Percentiles rank a stretch among this genome's conserved stretches.
Evolutionary conservation across 2,329 filamentous ascomycete genomes (phyloP).

Genomic region (Exophiala dermatitidis): DNA sequence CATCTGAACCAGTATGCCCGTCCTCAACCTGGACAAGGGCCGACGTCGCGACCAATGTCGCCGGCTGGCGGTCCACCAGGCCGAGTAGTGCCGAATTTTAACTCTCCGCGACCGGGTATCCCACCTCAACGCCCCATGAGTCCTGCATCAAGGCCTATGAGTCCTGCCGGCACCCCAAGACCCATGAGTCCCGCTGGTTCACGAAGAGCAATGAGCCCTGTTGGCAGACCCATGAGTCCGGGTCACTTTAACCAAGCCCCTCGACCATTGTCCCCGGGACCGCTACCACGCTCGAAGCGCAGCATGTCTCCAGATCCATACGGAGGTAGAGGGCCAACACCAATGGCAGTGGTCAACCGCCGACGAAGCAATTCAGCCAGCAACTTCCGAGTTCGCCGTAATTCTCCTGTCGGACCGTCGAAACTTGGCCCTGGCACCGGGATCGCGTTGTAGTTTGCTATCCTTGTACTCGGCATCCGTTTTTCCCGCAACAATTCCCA

Average conservation of each 20-base stretch:
- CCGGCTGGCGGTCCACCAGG: slow-evolving; percentile 20
- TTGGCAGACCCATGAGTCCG: slow-evolving; percentile 24
- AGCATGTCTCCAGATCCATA: slow-evolving; percentile 42
- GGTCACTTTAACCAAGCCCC: slow-evolving; percentile 29
- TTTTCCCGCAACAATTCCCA: no score
- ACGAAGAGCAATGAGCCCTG: slow-evolving; percentile 27
- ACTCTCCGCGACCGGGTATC: slow-evolving; percentile 5
- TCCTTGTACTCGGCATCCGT: neutral
- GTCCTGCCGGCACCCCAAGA: slow-evolving; percentile 31
- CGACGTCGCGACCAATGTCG: slow-evolving; percentile 26
- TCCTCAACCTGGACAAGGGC: slow-evolving; percentile 22
- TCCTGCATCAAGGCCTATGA: slow-evolving; percentile 26
- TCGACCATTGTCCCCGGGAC: slow-evolving; percentile 45
- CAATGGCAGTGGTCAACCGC: slow-evolving; percentile 36
- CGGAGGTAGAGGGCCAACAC: slow-evolving; percentile 37
- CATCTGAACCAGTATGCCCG: slow-evolving; percentile 51
- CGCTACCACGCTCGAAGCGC: slow-evolving; percentile 36
- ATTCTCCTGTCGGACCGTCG: slow-evolving; percentile 30
- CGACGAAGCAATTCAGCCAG: slow-evolving; percentile 41
- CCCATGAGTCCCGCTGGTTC: slow-evolving; percentile 40
- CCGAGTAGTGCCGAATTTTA: neutral
- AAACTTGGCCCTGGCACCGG: slow-evolving; percentile 22
- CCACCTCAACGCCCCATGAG: slow-evolving; percentile 30
- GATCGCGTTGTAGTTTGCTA: slow-evolving; percentile 16
- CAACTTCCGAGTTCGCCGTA: slow-evolving; percentile 36